Evolutionary conservation across 2,329 filamentous ascomycete species (phyloP).

Genomic region (Penicillium sp.): DNA sequence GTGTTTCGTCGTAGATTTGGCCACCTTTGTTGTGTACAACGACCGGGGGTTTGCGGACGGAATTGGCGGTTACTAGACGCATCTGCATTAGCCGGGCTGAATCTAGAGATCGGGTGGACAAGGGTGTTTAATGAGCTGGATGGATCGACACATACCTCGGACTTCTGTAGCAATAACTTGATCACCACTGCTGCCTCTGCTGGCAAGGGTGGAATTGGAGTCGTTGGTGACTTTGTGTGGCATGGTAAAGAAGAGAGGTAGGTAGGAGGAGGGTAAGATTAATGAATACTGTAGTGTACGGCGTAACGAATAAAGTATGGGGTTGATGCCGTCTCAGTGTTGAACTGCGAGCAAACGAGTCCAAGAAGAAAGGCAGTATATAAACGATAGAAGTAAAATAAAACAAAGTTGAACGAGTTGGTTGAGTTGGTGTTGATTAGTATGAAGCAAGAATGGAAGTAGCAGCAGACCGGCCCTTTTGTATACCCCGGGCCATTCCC

Average conservation of each 20-base stretch:
- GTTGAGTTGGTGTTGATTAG: conserved; percentile 2
- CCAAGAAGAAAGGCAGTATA: not conserved
- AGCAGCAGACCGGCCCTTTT: conserved; percentile 18
- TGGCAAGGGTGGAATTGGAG: conserved; percentile 38
- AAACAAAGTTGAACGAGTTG: not conserved
- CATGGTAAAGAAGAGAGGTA: conserved; percentile 22
- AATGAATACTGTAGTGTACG: conserved; percentile 2
- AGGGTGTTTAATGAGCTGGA: not conserved
- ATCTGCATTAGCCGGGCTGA: conserved; percentile 23
- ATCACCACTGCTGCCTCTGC: conserved; percentile 31
- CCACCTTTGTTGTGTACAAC: conserved; percentile 38
- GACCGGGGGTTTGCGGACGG: conserved; percentile 35
- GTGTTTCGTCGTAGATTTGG: conserved; percentile 38
- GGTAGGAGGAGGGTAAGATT: not conserved
- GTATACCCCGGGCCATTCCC: conserved; percentile 27
- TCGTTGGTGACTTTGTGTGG: conserved; percentile 38
- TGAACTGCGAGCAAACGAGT: conserved; percentile 21
- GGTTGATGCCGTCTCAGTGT: conserved; percentile 19
- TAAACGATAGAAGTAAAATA: conserved; percentile 2
- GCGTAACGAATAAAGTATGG: not conserved
- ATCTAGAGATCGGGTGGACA: conserved; percentile 24
- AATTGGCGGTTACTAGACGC: conserved; percentile 25
- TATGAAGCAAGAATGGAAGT: not conserved
- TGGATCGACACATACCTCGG: conserved; percentile 29
- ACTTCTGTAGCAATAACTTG: conserved; percentile 31